A percentile compares a stretch with the other conserved stretches of the same genome.
phyloP scores from a whole-genome alignment of 768 basidiomycete species.

The Podaxis rugospora region DNA sequence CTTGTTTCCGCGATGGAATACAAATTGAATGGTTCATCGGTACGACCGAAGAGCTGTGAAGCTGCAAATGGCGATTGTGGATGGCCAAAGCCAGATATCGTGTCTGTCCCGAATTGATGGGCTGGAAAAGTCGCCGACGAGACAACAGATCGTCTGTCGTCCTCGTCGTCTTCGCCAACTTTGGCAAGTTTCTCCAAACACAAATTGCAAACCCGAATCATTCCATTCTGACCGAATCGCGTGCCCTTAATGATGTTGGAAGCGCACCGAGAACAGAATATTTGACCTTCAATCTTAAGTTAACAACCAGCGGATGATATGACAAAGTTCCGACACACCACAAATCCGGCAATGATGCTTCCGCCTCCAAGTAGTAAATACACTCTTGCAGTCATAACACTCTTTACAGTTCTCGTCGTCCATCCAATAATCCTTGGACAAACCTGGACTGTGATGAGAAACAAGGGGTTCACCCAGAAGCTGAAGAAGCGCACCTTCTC shows the following conservation, averaged over 20 bases:
- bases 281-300: slow-evolving; percentile 59
- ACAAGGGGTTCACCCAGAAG: background rate
- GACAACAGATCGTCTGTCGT: slow-evolving; percentile 76
- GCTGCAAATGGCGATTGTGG: slow-evolving; percentile 87
- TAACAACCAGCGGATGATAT: background rate
- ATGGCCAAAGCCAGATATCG: slow-evolving; percentile 28
- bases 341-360: slow-evolving; percentile 99
- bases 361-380: slow-evolving; percentile 90
- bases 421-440: slow-evolving; percentile 98
- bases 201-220: slow-evolving; percentile 92
- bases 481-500: slow-evolving; percentile 58
- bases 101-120: slow-evolving; percentile 63
- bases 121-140: slow-evolving; percentile 74
- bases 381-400: slow-evolving; percentile 92
- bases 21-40: slow-evolving; percentile 74
- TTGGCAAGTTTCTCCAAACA: slow-evolving; percentile 91
- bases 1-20: slow-evolving; percentile 81
- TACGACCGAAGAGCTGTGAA: slow-evolving; percentile 75
- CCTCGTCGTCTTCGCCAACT: slow-evolving; percentile 87
- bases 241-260: slow-evolving; percentile 94
- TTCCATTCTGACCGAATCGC: slow-evolving; percentile 92
- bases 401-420: slow-evolving; percentile 94
- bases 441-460: slow-evolving; percentile 38
- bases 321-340: slow-evolving; percentile 41
- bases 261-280: slow-evolving; percentile 96